These are phyloP conservation scores for Epichloe gansuensis DNA, from an alignment of 2,329 filamentous ascomycete genomes.

Conservation along the genomic window DNA sequence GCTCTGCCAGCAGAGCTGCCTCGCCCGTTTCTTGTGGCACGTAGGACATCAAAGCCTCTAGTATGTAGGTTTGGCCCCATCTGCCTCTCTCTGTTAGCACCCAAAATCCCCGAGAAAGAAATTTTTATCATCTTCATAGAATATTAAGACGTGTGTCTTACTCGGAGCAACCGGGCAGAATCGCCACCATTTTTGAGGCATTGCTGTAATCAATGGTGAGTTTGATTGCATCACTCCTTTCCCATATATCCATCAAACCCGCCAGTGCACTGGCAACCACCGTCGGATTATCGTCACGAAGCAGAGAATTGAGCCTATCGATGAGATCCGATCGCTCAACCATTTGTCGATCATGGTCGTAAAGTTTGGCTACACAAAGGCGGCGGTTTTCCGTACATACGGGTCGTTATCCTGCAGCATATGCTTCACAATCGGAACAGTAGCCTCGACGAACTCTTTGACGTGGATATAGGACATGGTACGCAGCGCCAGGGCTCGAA, in stretches of 20 bases:
- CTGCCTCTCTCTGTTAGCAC: slow-evolving; percentile 30
- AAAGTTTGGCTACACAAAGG: slow-evolving; percentile 92
- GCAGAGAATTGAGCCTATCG: slow-evolving; percentile 75
- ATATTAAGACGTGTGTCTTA: slow-evolving; percentile 32
- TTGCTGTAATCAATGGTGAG: slow-evolving; percentile 96
- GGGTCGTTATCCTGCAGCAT: slow-evolving; percentile 80
- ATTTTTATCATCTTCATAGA: background rate
- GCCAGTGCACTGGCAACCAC: slow-evolving; percentile 92
- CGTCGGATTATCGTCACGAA: slow-evolving; percentile 93
- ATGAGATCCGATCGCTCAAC: slow-evolving; percentile 89
- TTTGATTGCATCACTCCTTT: slow-evolving; percentile 92
- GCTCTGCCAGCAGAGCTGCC: slow-evolving; percentile 78
- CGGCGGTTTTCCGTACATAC: slow-evolving; percentile 94
- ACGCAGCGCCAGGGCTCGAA: slow-evolving; percentile 80
- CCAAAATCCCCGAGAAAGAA: background rate
- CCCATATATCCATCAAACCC: slow-evolving; percentile 94
- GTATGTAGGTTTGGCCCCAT: slow-evolving; percentile 98
- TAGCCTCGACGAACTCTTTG: slow-evolving; percentile 86
- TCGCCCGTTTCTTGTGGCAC: slow-evolving; percentile 85
- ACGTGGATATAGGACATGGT: slow-evolving; percentile 98
- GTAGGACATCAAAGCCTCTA: slow-evolving; percentile 96
- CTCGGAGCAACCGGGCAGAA: slow-evolving; percentile 94
- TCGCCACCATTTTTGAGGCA: slow-evolving; percentile 95
- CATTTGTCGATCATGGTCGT: slow-evolving; percentile 85
- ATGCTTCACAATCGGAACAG: slow-evolving; percentile 70